Base-by-base conservation (phyloP, 805 yeast species). In the Clavispora carvajalis region DNA sequence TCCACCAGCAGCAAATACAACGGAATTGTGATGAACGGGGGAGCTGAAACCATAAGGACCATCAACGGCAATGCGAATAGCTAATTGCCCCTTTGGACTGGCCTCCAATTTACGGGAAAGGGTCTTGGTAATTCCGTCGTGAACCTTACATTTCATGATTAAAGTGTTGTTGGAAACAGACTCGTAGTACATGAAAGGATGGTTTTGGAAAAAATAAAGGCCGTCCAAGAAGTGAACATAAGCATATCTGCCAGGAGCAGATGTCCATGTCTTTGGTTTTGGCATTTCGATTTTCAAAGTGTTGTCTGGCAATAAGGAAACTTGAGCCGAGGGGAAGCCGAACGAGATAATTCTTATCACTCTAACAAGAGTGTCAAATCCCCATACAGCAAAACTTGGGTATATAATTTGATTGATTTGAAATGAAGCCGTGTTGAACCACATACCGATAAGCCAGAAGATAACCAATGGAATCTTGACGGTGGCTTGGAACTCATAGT, bases 1-100 rank as follows among this genome's bases (percentile, higher is more conserved):
- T 22, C 93, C 91, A 35, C 88, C 90, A 7, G 90, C 83, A 17
- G 83, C 46, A 33, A 82, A 69, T 5, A 82, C 69, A 6, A 80
- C 73, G 41, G 74, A 71, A 41, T 74, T 71, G 38, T 77, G 74
- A 48, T 73, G 82, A n/a, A 77, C 61, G 2, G 80, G 74, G 4
- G 76, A 54, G 3, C 71, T 47, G 28, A 68, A 65, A 2, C 91
- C 87, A 53, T 85, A 84, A 1, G 90, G 89, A 1, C 91, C 91
- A 54, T 84, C 91, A 11, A 67, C 55, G 6, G 58, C 55, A 13
- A 67, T 68, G 38, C 67, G 51, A 26, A 66, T 54, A 18, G 47
- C 31, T 4, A 56, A 38, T 2, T 54, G 33, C 33, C 52, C 57
- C 6, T 61, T 65, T 2, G 69, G 69, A 22, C 52, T 36, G 5